These are phyloP conservation scores for Populus hybrid DNA, from an alignment of 441 rosid species.

Conservation along the genomic window DNA sequence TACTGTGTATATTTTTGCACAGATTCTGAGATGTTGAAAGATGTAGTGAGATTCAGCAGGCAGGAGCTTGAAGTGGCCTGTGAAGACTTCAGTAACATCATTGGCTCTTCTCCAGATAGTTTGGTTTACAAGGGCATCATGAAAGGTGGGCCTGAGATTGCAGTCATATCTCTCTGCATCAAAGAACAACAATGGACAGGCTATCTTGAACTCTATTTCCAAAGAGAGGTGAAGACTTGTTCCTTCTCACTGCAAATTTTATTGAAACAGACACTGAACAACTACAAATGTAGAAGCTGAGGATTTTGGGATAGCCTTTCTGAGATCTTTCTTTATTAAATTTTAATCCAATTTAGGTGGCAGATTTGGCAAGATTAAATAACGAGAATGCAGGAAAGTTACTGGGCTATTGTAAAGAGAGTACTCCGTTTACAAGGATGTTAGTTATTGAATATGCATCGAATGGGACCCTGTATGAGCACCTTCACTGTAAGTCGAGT, in stretches of 20 bases:
- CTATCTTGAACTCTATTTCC: conserved; percentile 90
- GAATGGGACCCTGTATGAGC: conserved; percentile 90
- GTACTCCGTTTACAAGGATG: conserved; percentile 84
- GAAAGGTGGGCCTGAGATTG: conserved; percentile 94
- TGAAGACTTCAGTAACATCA: conserved; percentile 98
- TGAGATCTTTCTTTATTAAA: conserved; percentile 10
- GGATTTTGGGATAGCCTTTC: conserved; percentile 10
- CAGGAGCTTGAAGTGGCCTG: conserved; percentile 98
- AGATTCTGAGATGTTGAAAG: conserved; percentile 88
- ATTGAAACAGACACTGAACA: conserved; percentile 4
- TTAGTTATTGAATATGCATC: conserved; percentile 94
- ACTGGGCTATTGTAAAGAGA: conserved; percentile 86
- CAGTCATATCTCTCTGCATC: conserved; percentile 82
- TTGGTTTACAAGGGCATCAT: conserved; percentile 88
- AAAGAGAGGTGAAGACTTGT: conserved; percentile 64
- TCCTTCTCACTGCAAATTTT: background rate
- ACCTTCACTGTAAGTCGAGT: conserved; percentile 78
- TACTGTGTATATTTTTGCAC: conserved; percentile 16
- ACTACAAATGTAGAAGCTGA: conserved; percentile 5
- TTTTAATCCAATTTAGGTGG: conserved; percentile 56
- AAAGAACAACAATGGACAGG: conserved; percentile 95
- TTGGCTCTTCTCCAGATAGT: conserved; percentile 92
- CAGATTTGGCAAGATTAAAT: too few species aligned
- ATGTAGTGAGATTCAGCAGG: conserved; percentile 72
- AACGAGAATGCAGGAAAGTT: conserved; percentile 70